Conservation (phyloP, 2,329 filamentous ascomycete genomes). For the Aspergillus sp. region DNA sequence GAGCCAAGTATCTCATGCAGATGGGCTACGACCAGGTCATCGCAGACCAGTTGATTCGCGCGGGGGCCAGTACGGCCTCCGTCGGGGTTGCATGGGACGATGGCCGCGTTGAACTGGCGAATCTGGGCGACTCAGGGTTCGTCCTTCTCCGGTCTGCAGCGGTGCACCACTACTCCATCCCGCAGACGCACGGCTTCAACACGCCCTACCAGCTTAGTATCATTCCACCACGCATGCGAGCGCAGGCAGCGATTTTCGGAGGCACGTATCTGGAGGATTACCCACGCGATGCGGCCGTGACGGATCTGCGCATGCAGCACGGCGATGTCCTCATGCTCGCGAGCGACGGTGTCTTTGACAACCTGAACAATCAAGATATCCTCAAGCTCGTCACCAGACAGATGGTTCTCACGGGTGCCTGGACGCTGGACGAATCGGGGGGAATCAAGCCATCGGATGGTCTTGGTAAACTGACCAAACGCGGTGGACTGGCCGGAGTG, state of each 20-base stretch:
- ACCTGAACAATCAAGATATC: slow-evolving; percentile 83
- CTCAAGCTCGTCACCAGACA: slow-evolving; percentile 67
- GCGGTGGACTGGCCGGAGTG: slow-evolving; percentile 33
- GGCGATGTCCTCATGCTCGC: slow-evolving; percentile 91
- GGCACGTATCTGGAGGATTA: slow-evolving; percentile 72
- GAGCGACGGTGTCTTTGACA: slow-evolving; percentile 94
- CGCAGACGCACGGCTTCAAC: slow-evolving; percentile 95
- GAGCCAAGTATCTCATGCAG: slow-evolving; percentile 66
- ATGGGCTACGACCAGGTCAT: slow-evolving; percentile 75
- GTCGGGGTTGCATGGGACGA: slow-evolving; percentile 68
- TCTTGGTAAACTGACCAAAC: slow-evolving; percentile 47
- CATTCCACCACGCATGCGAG: slow-evolving; percentile 69
- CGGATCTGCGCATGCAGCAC: slow-evolving; percentile 67
- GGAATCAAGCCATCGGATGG: slow-evolving; percentile 58
- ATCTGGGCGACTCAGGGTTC: slow-evolving; percentile 91
- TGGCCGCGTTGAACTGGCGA: slow-evolving; percentile 77
- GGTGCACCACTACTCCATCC: slow-evolving; percentile 71
- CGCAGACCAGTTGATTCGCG: slow-evolving; percentile 61
- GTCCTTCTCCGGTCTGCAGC: slow-evolving; percentile 77
- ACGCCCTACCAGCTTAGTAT: slow-evolving; percentile 92
- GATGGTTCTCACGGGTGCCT: slow-evolving; percentile 68
- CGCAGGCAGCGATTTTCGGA: slow-evolving; percentile 75
- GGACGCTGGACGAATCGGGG: slow-evolving; percentile 49
- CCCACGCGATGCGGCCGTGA: slow-evolving; percentile 74
- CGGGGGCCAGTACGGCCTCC: slow-evolving; percentile 86